These are phyloP conservation scores for Strobilomyces echinocephalus DNA, from an alignment of 768 basidiomycete species.

Conservation along the genomic window DNA sequence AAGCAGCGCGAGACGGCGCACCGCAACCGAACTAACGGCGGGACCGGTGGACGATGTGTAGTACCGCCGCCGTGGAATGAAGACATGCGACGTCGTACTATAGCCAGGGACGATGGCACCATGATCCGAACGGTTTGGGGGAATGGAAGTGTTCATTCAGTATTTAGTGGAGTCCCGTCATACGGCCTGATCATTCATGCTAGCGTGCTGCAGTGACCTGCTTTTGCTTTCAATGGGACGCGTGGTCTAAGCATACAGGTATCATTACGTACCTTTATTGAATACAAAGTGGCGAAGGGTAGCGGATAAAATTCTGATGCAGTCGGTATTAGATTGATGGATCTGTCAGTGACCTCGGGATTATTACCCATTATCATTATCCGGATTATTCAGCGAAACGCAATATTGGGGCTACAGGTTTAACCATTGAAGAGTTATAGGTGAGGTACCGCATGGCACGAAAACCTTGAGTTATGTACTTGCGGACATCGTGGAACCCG, in stretches of 20 bases:
- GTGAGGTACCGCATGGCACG: background rate
- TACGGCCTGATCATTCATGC: background rate
- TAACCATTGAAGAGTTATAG: background rate
- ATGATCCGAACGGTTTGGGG: too few relatives aligned
- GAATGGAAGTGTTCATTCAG: background rate
- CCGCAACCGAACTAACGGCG: background rate
- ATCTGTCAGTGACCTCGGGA: background rate
- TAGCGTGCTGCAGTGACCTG: background rate
- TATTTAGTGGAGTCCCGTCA: too few relatives aligned
- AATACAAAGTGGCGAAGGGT: background rate
- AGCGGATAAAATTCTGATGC: background rate
- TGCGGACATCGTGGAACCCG: background rate
- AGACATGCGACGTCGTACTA: background rate
- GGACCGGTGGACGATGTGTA: background rate
- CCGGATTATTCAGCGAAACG: background rate
- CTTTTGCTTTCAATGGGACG: too few relatives aligned
- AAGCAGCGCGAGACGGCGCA: background rate
- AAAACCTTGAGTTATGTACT: background rate
- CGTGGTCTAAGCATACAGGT: too few relatives aligned
- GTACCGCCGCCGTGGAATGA: background rate
- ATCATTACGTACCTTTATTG: background rate
- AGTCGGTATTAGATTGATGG: background rate
- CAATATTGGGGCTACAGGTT: background rate
- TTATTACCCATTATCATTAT: background rate
- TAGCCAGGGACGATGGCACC: too few relatives aligned